Conservation (phyloP, 495 filamentous ascomycete genomes). For the Xylaria castorea region DNA sequence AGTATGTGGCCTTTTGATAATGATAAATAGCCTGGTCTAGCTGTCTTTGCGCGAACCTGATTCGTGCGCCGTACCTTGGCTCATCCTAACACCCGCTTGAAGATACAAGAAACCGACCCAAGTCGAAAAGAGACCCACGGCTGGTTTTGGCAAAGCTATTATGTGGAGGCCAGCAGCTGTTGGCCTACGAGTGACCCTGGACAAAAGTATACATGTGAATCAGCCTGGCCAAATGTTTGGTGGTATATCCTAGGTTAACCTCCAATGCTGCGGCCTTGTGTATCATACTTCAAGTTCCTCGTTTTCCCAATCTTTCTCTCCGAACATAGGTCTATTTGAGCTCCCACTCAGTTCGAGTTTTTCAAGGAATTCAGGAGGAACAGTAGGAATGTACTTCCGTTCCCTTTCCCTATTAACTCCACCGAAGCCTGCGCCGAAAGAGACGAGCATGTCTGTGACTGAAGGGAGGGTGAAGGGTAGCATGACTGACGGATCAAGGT, state of each 20-base stretch:
- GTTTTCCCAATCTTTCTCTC: constrained; percentile 58
- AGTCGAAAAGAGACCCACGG: neutral
- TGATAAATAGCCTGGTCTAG: neutral
- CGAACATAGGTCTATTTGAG: constrained; percentile 48
- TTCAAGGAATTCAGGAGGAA: constrained; percentile 90
- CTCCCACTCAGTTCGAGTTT: constrained; percentile 73
- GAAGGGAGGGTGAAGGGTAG: constrained; percentile 94
- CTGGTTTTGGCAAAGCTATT: neutral
- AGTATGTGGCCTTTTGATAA: neutral
- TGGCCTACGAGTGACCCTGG: neutral
- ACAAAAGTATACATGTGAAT: neutral
- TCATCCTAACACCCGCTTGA: constrained; percentile 1
- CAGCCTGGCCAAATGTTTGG: neutral
- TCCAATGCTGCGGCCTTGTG: constrained; percentile 25
- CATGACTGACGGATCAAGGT: constrained; percentile 89
- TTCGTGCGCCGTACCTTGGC: neutral
- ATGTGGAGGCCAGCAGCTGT: neutral
- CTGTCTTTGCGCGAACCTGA: neutral
- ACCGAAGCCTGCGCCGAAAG: constrained; percentile 92
- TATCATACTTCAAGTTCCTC: constrained; percentile 47
- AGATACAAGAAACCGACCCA: neutral
- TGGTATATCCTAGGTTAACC: constrained; percentile 28
- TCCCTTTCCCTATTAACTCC: constrained; percentile 91
- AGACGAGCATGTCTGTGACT: constrained; percentile 95
- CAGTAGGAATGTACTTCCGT: constrained; percentile 94